phyloP scores from a whole-genome alignment of 2,329 filamentous ascomycete genomes.

The Fusarium nematophilum region DNA sequence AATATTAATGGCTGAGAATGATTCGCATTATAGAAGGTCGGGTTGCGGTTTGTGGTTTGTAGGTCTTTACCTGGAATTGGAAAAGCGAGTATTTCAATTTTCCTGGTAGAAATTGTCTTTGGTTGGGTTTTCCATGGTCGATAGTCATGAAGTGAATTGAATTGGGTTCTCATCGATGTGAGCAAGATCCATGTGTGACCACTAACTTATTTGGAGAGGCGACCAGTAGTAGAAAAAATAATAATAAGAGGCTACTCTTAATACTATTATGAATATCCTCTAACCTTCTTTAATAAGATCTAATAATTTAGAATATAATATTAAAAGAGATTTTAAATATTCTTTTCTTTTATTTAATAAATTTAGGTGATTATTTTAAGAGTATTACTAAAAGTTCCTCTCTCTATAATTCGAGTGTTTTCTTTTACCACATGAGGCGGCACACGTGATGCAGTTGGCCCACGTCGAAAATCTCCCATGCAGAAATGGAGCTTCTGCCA shows the following conservation, averaged over 20 bases:
- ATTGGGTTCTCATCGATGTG: background rate
- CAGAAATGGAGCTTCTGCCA: conserved; percentile 6
- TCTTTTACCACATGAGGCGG: background rate
- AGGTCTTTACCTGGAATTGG: conserved; percentile 30
- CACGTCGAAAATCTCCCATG: conserved; percentile 37
- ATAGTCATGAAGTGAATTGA: background rate
- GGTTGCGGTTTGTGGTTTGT: conserved; percentile 10
- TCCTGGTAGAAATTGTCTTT: conserved; percentile 5
- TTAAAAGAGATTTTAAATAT: no score
- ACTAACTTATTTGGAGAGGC: no score
- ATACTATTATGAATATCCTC: no score
- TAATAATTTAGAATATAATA: no score
- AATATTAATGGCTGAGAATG: conserved; percentile 39
- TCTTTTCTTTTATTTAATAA: no score
- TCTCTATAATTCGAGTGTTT: no score
- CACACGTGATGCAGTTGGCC: conserved; percentile 33
- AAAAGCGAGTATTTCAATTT: conserved; percentile 36
- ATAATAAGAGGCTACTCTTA: no score
- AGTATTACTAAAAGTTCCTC: no score
- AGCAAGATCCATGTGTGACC: no score
- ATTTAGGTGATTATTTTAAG: no score
- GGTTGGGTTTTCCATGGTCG: background rate
- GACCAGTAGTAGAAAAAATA: no score
- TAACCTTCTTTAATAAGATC: no score
- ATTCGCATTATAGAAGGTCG: conserved; percentile 30